phyloP scores from a whole-genome alignment of 1,284 basidiomycete genomes.

The Moesziomyces antarcticus region DNA sequence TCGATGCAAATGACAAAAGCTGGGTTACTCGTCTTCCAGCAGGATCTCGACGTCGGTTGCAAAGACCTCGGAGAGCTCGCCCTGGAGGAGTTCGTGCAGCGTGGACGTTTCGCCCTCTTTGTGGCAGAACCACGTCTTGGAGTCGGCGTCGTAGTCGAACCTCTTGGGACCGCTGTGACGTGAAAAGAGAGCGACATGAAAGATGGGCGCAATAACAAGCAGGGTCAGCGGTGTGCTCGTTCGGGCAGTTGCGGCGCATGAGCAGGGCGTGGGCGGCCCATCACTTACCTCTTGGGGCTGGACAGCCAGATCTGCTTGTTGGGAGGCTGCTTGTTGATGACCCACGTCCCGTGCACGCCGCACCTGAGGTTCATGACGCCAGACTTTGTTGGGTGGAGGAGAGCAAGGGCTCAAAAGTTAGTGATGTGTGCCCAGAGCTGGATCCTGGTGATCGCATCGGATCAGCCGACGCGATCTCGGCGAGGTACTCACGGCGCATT shows the following conservation, averaged over 20 bases:
- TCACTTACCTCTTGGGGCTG: conserved; percentile 73
- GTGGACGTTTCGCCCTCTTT: conserved; percentile 56
- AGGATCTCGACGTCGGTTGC: conserved; percentile 37
- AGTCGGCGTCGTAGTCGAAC: conserved; percentile 60
- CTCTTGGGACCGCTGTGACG: conserved; percentile 63
- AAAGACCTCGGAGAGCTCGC: conserved; percentile 57
- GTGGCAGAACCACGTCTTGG: conserved; percentile 57
- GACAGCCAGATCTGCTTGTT: conserved; percentile 99
- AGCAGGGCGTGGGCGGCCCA: neutral
- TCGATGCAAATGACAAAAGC: neutral
- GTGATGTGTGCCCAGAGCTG: neutral
- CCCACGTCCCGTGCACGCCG: conserved; percentile 90
- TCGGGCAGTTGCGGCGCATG: too few relatives aligned
- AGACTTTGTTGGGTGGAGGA: conserved; percentile 71
- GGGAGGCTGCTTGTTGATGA: conserved; percentile 99
- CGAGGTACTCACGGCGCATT: conserved; percentile 82
- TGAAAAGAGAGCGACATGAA: neutral
- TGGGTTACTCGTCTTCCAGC: conserved; percentile 21
- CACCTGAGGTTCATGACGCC: conserved; percentile 90
- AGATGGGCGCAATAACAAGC: neutral
- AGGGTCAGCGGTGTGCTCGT: neutral
- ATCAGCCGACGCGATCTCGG: neutral
- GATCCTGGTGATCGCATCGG: conserved; percentile 1
- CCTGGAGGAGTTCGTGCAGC: conserved; percentile 52
- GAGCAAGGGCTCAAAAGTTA: conserved; percentile 1